Evolutionary conservation across 345 rosid genomes (phyloP), one percentile per base, ranked within the genome.

Genomic region (Hibiscus mutabilis): DNA sequence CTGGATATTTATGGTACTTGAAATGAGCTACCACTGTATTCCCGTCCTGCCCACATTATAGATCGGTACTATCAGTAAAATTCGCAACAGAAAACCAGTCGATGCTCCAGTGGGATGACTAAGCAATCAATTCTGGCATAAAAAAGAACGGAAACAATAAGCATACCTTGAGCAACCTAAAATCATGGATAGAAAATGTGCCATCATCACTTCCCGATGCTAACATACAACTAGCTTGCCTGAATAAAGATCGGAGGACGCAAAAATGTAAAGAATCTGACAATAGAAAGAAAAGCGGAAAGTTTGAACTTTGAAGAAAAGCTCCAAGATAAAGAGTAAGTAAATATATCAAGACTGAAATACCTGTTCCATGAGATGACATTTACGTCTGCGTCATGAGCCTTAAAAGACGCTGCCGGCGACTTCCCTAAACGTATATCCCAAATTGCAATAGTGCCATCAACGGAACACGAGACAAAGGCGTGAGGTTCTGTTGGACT

Each of bases 201-300:
- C 99, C 99, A 56, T 96, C 98, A 79, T 96, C 99, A 80, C 97
- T 82, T 75, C 97, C 99, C n/a, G 98, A 96, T 47, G 97, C 99
- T 84, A 96, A 76, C 94, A 96, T 89, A 79, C 92, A 83, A 73
- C 90, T 91, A 65, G 97, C 99, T 77, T 87, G 78, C 87, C 97
- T 95, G 78, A 69, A 69, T 9, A 49, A 67, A 74, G 66, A 78
- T 76, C 71, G 31, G 74, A 76, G n/a, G 35, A 61, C 27, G 0
- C 6, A 13, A 27, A 24, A 61, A 35, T 12, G 27, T 31, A 77
- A 25, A 64, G 52, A 16, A n/a, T n/a, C 8, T 44, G 29, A 62
- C 13, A 7, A 55, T 13, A 55, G 11, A 29, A 35, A 66, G 0
- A 49, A 49, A 49, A 3, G 1, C 13, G 14, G 14, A 42, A 42